A percentile compares a stretch with the other conserved stretches of the same genome.
phyloP scores from a whole-genome alignment of 1,139 yeast species.

The Yamadazyma songkhlaensis region DNA sequence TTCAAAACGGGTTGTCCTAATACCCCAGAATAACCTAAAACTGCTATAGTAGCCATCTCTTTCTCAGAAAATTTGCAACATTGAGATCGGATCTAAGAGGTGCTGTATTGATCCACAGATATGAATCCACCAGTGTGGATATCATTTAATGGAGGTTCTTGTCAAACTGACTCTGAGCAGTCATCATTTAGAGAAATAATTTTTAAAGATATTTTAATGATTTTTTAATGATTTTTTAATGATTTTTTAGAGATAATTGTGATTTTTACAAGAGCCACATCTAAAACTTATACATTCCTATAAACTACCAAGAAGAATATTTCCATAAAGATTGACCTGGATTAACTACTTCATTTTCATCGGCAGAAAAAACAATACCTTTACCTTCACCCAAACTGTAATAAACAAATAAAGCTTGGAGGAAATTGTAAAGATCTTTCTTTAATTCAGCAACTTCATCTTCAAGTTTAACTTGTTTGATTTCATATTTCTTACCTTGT shows the following conservation, averaged over 20 bases:
- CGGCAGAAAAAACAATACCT: slow-evolving; percentile 30
- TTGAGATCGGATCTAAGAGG: too few relatives aligned
- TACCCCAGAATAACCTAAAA: slow-evolving; percentile 52
- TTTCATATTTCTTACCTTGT: slow-evolving; percentile 16
- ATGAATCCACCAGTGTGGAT: too few relatives aligned
- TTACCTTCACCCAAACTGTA: slow-evolving; percentile 30
- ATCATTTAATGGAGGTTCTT: too few relatives aligned
- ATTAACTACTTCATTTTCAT: slow-evolving; percentile 51
- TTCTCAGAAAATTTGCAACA: too few relatives aligned
- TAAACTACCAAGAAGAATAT: slow-evolving; percentile 32
- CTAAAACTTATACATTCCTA: too few relatives aligned
- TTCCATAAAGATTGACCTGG: slow-evolving; percentile 53
- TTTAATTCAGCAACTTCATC: background rate
- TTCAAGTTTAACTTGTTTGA: background rate
- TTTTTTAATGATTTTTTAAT: too few relatives aligned
- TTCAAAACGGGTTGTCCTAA: slow-evolving; percentile 47
- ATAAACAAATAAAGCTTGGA: slow-evolving; percentile 1
- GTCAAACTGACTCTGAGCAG: too few relatives aligned
- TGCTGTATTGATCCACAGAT: too few relatives aligned
- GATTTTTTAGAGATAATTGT: too few relatives aligned
- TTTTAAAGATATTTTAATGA: too few relatives aligned
- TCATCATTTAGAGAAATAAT: too few relatives aligned
- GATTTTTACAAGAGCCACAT: too few relatives aligned
- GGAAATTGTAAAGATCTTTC: background rate
- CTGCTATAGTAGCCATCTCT: slow-evolving; percentile 39